A percentile compares a stretch with the other conserved stretches of the same genome.
Conservation (phyloP, 345 rosid genomes). For the Euphorbia pulcherrima region DNA sequence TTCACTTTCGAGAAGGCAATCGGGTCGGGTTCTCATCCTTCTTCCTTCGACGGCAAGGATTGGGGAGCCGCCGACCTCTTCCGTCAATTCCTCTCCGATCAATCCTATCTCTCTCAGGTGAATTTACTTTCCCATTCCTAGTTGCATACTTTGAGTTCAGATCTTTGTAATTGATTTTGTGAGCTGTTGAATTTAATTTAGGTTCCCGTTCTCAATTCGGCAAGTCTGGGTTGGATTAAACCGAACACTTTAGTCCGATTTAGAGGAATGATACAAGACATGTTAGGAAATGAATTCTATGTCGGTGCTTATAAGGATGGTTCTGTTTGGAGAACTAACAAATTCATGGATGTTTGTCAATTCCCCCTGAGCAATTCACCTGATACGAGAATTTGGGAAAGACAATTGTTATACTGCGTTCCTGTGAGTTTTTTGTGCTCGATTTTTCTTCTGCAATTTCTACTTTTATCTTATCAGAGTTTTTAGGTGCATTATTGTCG, state of each 20-base stretch:
- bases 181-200: slow-evolving; percentile 11
- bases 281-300: slow-evolving; percentile 94
- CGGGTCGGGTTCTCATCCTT: no score
- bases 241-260: slow-evolving; percentile 73
- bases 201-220: slow-evolving; percentile 65
- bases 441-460: not conserved
- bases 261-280: slow-evolving; percentile 93
- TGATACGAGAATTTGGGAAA: slow-evolving; percentile 77
- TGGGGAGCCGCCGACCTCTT: no score
- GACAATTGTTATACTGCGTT: slow-evolving; percentile 70
- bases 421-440: slow-evolving; percentile 43
- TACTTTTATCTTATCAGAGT: not conserved
- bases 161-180: not conserved
- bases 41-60: no score
- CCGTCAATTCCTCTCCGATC: no score
- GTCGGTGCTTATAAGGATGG: slow-evolving; percentile 89
- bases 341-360: slow-evolving; percentile 60
- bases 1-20: no score
- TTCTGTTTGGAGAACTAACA: slow-evolving; percentile 79
- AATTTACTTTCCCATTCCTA: no score
- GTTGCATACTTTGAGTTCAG: not conserved
- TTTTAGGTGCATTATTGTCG: no score
- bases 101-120: no score
- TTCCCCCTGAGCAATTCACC: slow-evolving; percentile 47
- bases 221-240: slow-evolving; percentile 48